Conservation (phyloP, 768 basidiomycete species). For the Leccinum incarnatum region DNA sequence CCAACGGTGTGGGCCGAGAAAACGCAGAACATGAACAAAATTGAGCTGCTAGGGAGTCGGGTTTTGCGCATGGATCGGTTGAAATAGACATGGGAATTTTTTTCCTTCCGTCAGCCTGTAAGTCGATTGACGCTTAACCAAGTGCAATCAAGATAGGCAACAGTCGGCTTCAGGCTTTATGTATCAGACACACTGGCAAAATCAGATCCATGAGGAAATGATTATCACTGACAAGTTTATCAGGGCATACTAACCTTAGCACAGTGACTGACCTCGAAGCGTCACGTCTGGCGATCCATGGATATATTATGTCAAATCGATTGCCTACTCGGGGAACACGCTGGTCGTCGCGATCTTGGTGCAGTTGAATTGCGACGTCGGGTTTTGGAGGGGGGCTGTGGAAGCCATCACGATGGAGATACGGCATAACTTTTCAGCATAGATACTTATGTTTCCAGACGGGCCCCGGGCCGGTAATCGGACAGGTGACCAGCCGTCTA, state of each 20-base stretch:
- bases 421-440: background rate
- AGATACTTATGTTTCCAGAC: background rate
- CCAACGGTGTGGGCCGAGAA: too few species aligned
- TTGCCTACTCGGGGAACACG: constrained; percentile 51
- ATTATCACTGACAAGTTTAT: background rate
- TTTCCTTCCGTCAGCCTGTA: constrained; percentile 85
- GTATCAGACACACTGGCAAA: background rate
- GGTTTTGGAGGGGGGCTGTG: constrained; percentile 28
- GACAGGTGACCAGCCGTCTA: too few species aligned
- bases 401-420: constrained; percentile 9
- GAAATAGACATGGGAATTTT: constrained; percentile 84
- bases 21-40: background rate
- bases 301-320: constrained; percentile 48
- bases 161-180: constrained; percentile 26
- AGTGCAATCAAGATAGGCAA: background rate
- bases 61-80: constrained; percentile 85
- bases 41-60: constrained; percentile 52
- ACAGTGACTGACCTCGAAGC: constrained; percentile 36
- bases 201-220: background rate
- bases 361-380: constrained; percentile 59
- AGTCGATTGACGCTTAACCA: background rate
- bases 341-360: constrained; percentile 45
- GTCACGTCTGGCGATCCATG: constrained; percentile 43
- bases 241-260: background rate
- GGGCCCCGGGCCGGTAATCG: background rate